A percentile compares a stretch with the other conserved stretches of the same genome.
Conservation (phyloP, 371 early-diverging fungal genomes). For the Lichtheimia hyalospora region DNA sequence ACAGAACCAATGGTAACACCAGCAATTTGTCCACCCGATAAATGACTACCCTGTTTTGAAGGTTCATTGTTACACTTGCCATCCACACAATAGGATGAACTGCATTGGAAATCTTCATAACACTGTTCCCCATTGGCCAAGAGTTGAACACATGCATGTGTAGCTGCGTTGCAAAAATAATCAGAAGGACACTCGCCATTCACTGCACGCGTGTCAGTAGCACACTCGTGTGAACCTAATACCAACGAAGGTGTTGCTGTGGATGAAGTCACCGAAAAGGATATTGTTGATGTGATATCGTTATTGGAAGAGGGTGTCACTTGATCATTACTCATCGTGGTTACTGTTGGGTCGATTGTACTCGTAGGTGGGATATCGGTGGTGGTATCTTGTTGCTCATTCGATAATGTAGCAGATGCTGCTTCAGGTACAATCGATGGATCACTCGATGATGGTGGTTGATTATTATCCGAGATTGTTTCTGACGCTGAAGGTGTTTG, state of each 20-base stretch:
- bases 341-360: constrained; percentile 22
- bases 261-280: constrained; percentile 28
- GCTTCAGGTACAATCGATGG: no score
- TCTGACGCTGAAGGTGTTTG: constrained; percentile 18
- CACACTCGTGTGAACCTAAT: constrained; percentile 26
- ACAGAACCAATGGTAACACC: constrained; percentile 26
- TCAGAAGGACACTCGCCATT: constrained; percentile 21
- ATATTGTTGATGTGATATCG: constrained; percentile 9
- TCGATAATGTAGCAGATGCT: no score
- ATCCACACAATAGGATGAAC: constrained; percentile 25
- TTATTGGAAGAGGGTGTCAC: constrained; percentile 15
- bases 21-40: constrained; percentile 31
- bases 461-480: neutral
- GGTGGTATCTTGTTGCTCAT: no score
- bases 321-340: neutral
- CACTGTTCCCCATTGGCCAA: constrained; percentile 14
- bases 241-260: constrained; percentile 32
- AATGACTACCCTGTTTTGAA: neutral
- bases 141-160: constrained; percentile 15
- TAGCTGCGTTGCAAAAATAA: constrained; percentile 32
- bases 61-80: constrained; percentile 3
- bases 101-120: constrained; percentile 33
- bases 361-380: constrained; percentile 10
- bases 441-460: no score
- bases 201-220: constrained; percentile 19